Conservation (phyloP, 345 rosid genomes). For the Boechera stricta region DNA sequence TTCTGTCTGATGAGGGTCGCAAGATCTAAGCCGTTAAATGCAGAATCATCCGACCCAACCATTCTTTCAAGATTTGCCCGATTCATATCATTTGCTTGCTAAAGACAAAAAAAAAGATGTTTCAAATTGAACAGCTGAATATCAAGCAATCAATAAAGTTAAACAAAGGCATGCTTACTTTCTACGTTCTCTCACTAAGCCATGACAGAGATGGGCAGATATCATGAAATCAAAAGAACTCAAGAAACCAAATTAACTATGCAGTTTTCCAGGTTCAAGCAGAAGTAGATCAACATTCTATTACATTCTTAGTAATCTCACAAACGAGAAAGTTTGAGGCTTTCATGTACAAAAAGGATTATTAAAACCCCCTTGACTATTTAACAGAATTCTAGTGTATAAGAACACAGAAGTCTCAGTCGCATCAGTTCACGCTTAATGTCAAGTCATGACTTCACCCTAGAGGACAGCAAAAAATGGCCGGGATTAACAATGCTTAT, state of each 20-base stretch:
- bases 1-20: constrained; percentile 93
- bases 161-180: neutral
- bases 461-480: neutral
- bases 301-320: constrained; percentile 1
- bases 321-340: constrained; percentile 8
- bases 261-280: constrained; percentile 4
- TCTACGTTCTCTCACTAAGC: constrained; percentile 10
- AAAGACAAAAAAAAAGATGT: constrained; percentile 27
- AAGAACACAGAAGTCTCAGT: neutral
- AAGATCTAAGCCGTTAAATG: constrained; percentile 87
- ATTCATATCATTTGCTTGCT: constrained; percentile 63
- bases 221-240: constrained; percentile 8
- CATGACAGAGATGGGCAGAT: neutral
- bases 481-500: neutral
- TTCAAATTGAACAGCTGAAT: constrained; percentile 5
- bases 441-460: neutral
- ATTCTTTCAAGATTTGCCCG: constrained; percentile 89
- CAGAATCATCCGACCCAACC: constrained; percentile 87
- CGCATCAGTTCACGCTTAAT: neutral
- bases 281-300: constrained; percentile 1
- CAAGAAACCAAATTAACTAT: neutral
- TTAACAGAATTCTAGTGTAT: constrained; percentile 12
- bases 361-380: neutral
- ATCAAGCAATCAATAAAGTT: neutral
- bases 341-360: constrained; percentile 5